Evolutionary conservation across 129 eudicot species (phyloP), one percentile per base, ranked within the genome.

Genomic region (Apium graveolens): DNA sequence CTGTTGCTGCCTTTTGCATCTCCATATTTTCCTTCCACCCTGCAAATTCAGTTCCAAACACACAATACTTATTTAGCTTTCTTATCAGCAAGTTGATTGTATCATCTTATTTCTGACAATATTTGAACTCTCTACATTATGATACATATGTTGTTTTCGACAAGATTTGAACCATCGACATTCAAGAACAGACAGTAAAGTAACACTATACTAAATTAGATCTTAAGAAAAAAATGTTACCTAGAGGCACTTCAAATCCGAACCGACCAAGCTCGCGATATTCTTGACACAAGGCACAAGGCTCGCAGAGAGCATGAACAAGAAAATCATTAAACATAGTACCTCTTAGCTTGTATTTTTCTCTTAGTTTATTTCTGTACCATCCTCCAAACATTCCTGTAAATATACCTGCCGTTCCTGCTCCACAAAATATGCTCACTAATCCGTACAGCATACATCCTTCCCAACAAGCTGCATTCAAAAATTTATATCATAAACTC

Each of bases 201-300:
- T n/a, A n/a, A n/a, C n/a, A n/a, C n/a, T n/a, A n/a, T n/a, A n/a
- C n/a, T n/a, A n/a, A n/a, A n/a, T n/a, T n/a, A n/a, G 48, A 44
- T 44, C 48, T 44, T 44, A 0, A 2, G 2, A 27, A 5, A 6
- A 35, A 70, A 0, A 1, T 18, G 1, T 38, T 38, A 72, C 76
- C 76, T 38, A 72, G 76, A 39, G 76, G 76, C 46, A 72, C 76
- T 41, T 72, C 76, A 39, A 72, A 72, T 72, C 76, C 76, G 51
- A 38, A 38, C 3, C 49, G 48, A 72, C 76, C 51, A 0, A 72
- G 49, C 76, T 72, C 51, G 14, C 76, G 76, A 39, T 35, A 72
- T 41, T 72, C 76, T 72, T 72, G 76, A 72, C 76, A 72, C 76
- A 72, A 72, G 44, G 76, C 76, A n/a, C 76, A 72, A 10, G 49